phyloP scores from a whole-genome alignment of 1,284 basidiomycete species.

The Heliocybe sulcata region DNA sequence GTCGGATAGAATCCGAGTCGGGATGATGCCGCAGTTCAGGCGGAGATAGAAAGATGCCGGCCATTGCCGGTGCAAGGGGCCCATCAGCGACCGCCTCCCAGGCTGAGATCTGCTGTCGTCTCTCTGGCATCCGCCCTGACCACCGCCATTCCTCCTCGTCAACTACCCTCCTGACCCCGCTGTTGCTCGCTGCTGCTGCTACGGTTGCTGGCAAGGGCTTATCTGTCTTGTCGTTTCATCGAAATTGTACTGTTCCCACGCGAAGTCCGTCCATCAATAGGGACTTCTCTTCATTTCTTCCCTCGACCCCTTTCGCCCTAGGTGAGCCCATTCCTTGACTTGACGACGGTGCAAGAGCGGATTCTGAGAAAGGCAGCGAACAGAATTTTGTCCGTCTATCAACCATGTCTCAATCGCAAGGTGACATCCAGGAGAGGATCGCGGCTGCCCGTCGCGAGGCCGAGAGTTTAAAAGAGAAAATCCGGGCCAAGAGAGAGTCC shows the following conservation, averaged over 20 bases:
- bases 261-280: constrained; percentile 1
- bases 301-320: constrained; percentile 3
- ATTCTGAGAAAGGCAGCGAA: constrained; percentile 4
- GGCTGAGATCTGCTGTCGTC: constrained; percentile 3
- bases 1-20: not conserved
- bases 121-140: not conserved
- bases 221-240: not conserved
- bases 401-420: constrained; percentile 71
- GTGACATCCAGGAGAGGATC: constrained; percentile 91
- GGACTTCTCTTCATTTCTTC: constrained; percentile 6
- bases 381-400: constrained; percentile 12
- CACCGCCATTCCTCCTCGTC: not conserved
- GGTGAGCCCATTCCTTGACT: constrained; percentile 2
- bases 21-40: not conserved
- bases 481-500: constrained; percentile 89
- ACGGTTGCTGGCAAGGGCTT: not conserved
- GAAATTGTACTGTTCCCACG: not conserved
- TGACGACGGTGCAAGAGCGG: not conserved
- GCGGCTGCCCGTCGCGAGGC: constrained; percentile 94
- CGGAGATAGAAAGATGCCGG: not conserved
- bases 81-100: constrained; percentile 1
- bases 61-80: not conserved
- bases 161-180: not conserved
- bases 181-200: not conserved
- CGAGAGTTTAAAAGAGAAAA: constrained; percentile 96